A percentile compares a stretch with the other conserved stretches of the same genome.
phyloP scores from a whole-genome alignment of 2,329 filamentous ascomycete species.

The Madurella fahalii region DNA sequence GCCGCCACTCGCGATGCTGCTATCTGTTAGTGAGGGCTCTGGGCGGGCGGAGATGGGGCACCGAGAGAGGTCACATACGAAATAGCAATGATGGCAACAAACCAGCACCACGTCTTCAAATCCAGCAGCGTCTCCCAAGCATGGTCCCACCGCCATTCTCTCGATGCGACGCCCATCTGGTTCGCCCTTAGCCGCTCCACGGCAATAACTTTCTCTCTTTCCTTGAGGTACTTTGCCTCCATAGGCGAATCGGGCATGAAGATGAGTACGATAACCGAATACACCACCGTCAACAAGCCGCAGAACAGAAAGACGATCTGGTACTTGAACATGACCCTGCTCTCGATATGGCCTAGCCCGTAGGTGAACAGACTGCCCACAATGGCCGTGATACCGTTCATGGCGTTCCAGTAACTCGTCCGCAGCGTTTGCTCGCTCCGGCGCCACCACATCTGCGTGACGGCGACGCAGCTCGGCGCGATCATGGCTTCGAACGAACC shows the following conservation, averaged over 20 bases:
- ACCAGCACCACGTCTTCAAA: slow-evolving; percentile 42
- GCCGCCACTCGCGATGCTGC: slow-evolving; percentile 48
- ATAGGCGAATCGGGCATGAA: slow-evolving; percentile 63
- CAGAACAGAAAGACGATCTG: slow-evolving; percentile 47
- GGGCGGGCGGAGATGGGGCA: neutral
- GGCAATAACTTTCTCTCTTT: slow-evolving; percentile 54
- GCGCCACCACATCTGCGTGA: slow-evolving; percentile 54
- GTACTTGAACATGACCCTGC: slow-evolving; percentile 38
- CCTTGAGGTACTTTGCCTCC: slow-evolving; percentile 52
- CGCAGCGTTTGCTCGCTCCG: slow-evolving; percentile 48
- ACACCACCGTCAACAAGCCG: slow-evolving; percentile 48
- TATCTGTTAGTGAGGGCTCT: neutral
- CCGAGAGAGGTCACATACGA: slow-evolving; percentile 35
- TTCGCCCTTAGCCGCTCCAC: slow-evolving; percentile 54
- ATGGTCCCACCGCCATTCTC: slow-evolving; percentile 41
- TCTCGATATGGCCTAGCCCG: slow-evolving; percentile 46
- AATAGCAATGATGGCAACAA: slow-evolving; percentile 47
- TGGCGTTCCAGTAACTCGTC: slow-evolving; percentile 49
- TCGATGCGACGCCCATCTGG: slow-evolving; percentile 40
- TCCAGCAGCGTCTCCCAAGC: slow-evolving; percentile 37
- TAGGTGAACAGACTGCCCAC: slow-evolving; percentile 54
- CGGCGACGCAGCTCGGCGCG: slow-evolving; percentile 48
- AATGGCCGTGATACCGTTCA: slow-evolving; percentile 53
- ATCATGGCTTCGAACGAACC: slow-evolving; percentile 47
- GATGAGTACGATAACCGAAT: slow-evolving; percentile 47